A percentile compares a stretch with the other conserved stretches of the same genome.
phyloP scores from a whole-genome alignment of 2,329 filamentous ascomycete genomes.

The Chrysosphaeria jannelii region DNA sequence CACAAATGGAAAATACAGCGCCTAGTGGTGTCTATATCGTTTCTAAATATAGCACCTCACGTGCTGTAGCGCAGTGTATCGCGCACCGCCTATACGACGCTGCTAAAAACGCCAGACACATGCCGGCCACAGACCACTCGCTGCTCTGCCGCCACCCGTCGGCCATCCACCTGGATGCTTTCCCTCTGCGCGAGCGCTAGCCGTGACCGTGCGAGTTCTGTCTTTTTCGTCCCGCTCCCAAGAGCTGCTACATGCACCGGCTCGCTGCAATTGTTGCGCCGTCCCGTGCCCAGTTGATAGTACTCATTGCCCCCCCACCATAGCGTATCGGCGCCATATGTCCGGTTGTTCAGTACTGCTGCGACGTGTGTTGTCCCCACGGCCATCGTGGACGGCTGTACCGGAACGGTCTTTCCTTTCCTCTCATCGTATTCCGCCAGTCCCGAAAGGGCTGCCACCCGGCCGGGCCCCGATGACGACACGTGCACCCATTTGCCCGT shows the following conservation, averaged over 20 bases:
- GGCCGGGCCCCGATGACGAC: slow-evolving; percentile 38
- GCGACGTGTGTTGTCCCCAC: slow-evolving; percentile 57
- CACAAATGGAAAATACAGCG: too few relatives aligned
- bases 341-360: slow-evolving; percentile 59
- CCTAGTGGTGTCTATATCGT: too few relatives aligned
- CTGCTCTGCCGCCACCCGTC: slow-evolving; percentile 54
- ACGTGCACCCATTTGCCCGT: slow-evolving; percentile 76
- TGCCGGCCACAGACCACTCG: slow-evolving; percentile 61
- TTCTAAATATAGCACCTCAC: too few relatives aligned
- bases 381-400: slow-evolving; percentile 41
- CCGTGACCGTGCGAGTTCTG: slow-evolving; percentile 25
- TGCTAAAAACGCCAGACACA: slow-evolving; percentile 60
- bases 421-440: slow-evolving; percentile 69
- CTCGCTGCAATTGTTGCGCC: slow-evolving; percentile 45
- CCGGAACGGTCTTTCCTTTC: slow-evolving; percentile 36
- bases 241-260: slow-evolving; percentile 56
- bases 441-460: slow-evolving; percentile 56
- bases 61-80: too few relatives aligned
- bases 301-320: slow-evolving; percentile 92
- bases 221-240: background rate
- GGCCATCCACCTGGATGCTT: slow-evolving; percentile 34
- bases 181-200: slow-evolving; percentile 55
- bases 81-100: too few relatives aligned
- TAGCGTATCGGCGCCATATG: slow-evolving; percentile 64
- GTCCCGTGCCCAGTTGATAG: slow-evolving; percentile 79